A percentile compares a stretch with the other conserved stretches of the same genome.
Conservation (phyloP, 2,329 filamentous ascomycete genomes). For the Xylaria sp. region DNA sequence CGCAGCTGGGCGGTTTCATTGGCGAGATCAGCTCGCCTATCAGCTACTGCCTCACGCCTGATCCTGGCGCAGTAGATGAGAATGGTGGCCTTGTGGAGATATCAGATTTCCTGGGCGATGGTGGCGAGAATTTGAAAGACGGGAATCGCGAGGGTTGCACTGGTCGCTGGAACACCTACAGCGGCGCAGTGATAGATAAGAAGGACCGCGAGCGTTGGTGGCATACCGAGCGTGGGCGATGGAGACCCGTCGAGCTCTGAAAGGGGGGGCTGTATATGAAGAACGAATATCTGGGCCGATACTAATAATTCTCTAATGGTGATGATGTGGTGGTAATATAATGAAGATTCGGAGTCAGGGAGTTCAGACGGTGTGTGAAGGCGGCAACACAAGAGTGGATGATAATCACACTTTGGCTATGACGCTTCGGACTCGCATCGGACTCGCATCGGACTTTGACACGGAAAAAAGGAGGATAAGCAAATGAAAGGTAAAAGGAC, state of each 20-base stretch:
- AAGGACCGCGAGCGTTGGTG: conserved; percentile 63
- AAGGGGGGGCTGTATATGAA: neutral
- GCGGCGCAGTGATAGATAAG: conserved; percentile 49
- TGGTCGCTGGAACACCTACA: conserved; percentile 59
- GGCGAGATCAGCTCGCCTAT: conserved; percentile 70
- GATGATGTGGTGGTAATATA: conserved; percentile 12
- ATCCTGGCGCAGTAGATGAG: conserved; percentile 66
- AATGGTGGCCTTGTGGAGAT: conserved; percentile 66
- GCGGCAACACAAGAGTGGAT: conserved; percentile 13
- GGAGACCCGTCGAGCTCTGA: conserved; percentile 48
- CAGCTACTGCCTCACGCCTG: conserved; percentile 68
- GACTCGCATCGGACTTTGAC: neutral
- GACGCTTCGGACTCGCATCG: conserved; percentile 9
- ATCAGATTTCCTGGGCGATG: conserved; percentile 60
- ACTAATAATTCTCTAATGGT: neutral
- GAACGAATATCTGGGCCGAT: neutral
- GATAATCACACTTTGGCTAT: conserved; percentile 12
- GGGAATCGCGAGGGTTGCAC: conserved; percentile 55
- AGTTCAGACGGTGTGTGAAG: neutral
- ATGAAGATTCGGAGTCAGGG: conserved; percentile 12
- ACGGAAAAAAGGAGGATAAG: conserved; percentile 20
- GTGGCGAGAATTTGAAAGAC: conserved; percentile 57
- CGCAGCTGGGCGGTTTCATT: conserved; percentile 69
- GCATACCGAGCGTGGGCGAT: conserved; percentile 62
- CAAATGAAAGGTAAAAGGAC: conserved; percentile 1